Conservation (phyloP, 805 yeast species). For the Yamadazyma olivae region DNA sequence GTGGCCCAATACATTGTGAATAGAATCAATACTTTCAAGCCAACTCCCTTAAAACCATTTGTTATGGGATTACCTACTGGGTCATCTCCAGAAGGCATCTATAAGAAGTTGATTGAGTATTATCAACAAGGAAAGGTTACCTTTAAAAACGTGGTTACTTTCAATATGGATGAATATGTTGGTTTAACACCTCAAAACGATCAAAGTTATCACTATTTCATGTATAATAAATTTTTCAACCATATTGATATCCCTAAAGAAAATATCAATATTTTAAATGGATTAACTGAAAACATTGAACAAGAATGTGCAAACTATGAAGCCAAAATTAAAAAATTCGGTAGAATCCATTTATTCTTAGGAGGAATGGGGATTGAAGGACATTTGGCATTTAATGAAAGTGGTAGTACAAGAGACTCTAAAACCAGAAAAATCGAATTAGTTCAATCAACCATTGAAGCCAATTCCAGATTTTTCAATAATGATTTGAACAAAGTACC, state of each 20-base stretch:
- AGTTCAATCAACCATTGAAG: conserved; percentile 48
- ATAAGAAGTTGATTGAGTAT: conserved; percentile 42
- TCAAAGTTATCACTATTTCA: conserved; percentile 57
- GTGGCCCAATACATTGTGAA: conserved; percentile 46
- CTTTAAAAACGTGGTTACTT: conserved; percentile 53
- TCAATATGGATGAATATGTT: conserved; percentile 62
- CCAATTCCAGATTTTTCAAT: conserved; percentile 52
- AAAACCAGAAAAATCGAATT: conserved; percentile 45
- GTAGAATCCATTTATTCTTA: conserved; percentile 50
- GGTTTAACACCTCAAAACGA: conserved; percentile 45
- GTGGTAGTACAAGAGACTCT: conserved; percentile 46
- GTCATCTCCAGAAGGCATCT: conserved; percentile 57
- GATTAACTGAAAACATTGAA: conserved; percentile 44
- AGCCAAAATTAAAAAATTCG: conserved; percentile 43
- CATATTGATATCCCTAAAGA: conserved; percentile 51
- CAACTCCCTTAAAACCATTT: conserved; percentile 45
- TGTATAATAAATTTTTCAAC: conserved; percentile 53
- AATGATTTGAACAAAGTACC: conserved; percentile 49
- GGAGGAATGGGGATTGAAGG: conserved; percentile 65
- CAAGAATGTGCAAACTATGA: conserved; percentile 49
- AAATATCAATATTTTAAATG: conserved; percentile 54
- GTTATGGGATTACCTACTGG: conserved; percentile 62
- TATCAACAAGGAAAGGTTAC: conserved; percentile 40
- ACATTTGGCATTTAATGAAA: conserved; percentile 59
- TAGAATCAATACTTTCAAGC: conserved; percentile 42